Base-by-base conservation (phyloP, 441 rosid genomes). In the Gossypium lobatum region DNA sequence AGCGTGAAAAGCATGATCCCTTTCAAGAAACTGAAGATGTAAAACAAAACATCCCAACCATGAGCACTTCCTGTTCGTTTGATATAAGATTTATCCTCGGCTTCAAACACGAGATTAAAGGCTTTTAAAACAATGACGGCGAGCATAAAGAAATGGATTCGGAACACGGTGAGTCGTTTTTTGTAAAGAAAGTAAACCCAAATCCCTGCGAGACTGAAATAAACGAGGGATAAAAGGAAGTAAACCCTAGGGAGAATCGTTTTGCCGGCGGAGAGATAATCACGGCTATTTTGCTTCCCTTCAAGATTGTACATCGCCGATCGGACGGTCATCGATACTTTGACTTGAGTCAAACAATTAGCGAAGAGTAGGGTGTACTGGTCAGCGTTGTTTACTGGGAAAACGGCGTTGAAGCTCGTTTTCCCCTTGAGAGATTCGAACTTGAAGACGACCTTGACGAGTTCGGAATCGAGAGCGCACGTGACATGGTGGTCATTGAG, bases 1-100 rank as follows among this genome's bases (percentile, higher is more conserved):
- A 95, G 54, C 16, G 97, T 91, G 80, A 95, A 95, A 6, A 95
- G 87, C 31, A 82, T 85, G 77, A 93, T 86, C 3, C 99, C 98
- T 73, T 95, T 95, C 57, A 95, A 80, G 81, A 93, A 93, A 52
- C 92, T 95, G 80, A 95, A 93, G 1, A 95, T 91, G 73, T 95
- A 95, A 74, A 95, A 95, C 80, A 93, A 37, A 52, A 95, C 93
- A 80, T 93, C 98, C 99, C 99, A 93, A 1, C 97, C 96, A 26
- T 91, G 98, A 0, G 96, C 98, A 23, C 83, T 87, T n/a, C 99
- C 97, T 0, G 91, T 93, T 53, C 84, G 89, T 89, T 93, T 95
- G 20, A 95, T 91, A 55, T 88, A 85, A 0, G 93, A 88, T 63
- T 91, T 91, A 52, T 95, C 99, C 86, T 95, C 98, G 0, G 96